Percentiles rank a stretch among this genome's conserved stretches.
Evolutionary conservation across 169 alveolate species (phyloP).

Genomic region (Plasmodium malariae): DNA sequence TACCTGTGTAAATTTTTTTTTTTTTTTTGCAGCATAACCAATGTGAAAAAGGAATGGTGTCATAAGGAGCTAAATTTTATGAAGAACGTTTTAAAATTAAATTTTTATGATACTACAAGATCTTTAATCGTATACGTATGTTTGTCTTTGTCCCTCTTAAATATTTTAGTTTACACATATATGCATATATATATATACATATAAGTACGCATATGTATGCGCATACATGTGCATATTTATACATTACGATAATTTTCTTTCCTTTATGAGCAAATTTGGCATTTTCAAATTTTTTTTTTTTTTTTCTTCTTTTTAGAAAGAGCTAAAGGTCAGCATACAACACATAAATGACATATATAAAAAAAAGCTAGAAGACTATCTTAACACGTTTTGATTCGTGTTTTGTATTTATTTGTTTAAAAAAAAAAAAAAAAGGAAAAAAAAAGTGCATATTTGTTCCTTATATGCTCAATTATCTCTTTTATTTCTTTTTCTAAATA

Average conservation of each 20-base stretch:
- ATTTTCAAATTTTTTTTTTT: neutral
- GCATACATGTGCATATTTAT: neutral
- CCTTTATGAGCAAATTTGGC: too few relatives aligned
- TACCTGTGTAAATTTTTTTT: neutral
- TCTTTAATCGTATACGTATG: conserved; percentile 64
- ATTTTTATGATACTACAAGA: conserved; percentile 69
- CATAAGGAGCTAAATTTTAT: conserved; percentile 65
- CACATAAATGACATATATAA: conserved; percentile 52
- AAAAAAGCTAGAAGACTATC: conserved; percentile 46
- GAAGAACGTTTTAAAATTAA: conserved; percentile 54
- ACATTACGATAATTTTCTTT: neutral
- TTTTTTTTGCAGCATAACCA: conserved; percentile 51
- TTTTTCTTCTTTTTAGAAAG: conserved; percentile 22
- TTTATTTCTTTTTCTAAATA: too few relatives aligned
- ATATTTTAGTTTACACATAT: neutral
- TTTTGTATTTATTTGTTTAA: too few relatives aligned
- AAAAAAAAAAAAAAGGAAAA: neutral
- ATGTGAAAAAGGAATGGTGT: conserved; percentile 72
- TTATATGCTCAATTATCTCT: too few relatives aligned
- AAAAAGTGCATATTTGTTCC: neutral
- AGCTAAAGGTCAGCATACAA: conserved; percentile 55
- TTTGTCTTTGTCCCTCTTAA: neutral
- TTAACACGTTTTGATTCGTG: conserved; percentile 6
- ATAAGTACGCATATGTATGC: neutral
- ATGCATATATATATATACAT: neutral